Percentiles rank a stretch among this genome's conserved stretches.
Evolutionary conservation across 1,284 basidiomycete species (phyloP).

Genomic region (Malassezia arunalokei): DNA sequence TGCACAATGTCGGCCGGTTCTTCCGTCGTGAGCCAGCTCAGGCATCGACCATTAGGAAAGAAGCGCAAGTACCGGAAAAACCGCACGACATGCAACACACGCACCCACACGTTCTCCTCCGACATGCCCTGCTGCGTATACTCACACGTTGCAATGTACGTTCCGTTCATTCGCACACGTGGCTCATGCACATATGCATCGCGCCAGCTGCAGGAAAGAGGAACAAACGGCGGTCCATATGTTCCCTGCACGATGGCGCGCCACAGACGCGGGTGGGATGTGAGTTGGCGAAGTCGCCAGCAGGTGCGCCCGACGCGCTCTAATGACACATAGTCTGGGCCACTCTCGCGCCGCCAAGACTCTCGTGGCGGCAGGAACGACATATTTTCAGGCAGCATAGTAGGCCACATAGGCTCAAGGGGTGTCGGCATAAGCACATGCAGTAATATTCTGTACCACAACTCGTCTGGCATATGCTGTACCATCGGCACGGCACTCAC

Average conservation of each 20-base stretch:
- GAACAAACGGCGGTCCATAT: conserved; percentile 22
- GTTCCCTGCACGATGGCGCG: conserved; percentile 29
- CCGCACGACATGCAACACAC: conserved; percentile 40
- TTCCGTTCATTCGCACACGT: conserved; percentile 37
- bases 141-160: conserved; percentile 40
- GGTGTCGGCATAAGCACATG: conserved; percentile 13
- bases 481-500: conserved; percentile 21
- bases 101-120: conserved; percentile 39
- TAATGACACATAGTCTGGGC: conserved; percentile 35
- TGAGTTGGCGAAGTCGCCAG: conserved; percentile 37
- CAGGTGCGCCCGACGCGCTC: conserved; percentile 32
- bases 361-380: conserved; percentile 13
- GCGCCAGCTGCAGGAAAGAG: conserved; percentile 30
- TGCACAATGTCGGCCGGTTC: conserved; percentile 65
- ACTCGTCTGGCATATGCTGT: conserved; percentile 32
- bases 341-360: conserved; percentile 27
- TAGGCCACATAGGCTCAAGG: neutral
- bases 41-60: conserved; percentile 69
- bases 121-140: conserved; percentile 36
- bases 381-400: neutral
- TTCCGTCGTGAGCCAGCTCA: conserved; percentile 75
- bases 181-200: conserved; percentile 38
- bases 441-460: conserved; percentile 26
- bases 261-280: conserved; percentile 30
- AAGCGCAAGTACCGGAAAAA: conserved; percentile 76